A percentile compares a stretch with the other conserved stretches of the same genome.
phyloP scores from a whole-genome alignment of 2,329 filamentous ascomycete species.

The Drechslera avenae region DNA sequence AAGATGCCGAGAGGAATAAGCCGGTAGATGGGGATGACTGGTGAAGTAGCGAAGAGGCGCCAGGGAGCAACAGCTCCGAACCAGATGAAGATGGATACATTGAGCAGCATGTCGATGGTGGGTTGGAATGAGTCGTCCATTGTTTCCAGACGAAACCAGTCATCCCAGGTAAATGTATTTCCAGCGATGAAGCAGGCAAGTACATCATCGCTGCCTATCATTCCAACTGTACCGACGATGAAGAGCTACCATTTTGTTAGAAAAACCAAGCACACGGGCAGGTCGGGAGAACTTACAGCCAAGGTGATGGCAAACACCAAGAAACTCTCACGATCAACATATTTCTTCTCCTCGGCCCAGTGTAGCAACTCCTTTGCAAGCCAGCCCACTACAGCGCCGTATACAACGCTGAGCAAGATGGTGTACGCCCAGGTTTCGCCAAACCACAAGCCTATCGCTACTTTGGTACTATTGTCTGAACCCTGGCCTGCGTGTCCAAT shows the following conservation, averaged over 20 bases:
- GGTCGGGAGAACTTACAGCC: conserved; percentile 58
- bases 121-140: conserved; percentile 91
- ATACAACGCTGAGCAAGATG: conserved; percentile 76
- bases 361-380: conserved; percentile 80
- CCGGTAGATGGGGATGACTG: conserved; percentile 73
- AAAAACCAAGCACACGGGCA: background rate
- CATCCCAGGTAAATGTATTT: conserved; percentile 89
- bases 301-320: conserved; percentile 84
- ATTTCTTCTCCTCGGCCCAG: conserved; percentile 80
- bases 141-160: conserved; percentile 91
- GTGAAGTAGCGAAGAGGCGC: conserved; percentile 69
- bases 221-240: conserved; percentile 82
- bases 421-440: conserved; percentile 84
- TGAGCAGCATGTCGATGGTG: conserved; percentile 92
- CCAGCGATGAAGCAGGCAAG: conserved; percentile 92
- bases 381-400: conserved; percentile 80
- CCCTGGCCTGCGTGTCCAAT: conserved; percentile 62
- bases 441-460: conserved; percentile 81
- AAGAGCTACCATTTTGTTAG: conserved; percentile 63
- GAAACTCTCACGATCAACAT: conserved; percentile 86
- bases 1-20: conserved; percentile 75
- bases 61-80: conserved; percentile 75
- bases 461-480: conserved; percentile 57
- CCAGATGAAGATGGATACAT: conserved; percentile 88
- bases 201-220: conserved; percentile 88